Evolutionary conservation across 1,284 basidiomycete genomes (phyloP).

Genomic region (Schizophyllum commune): DNA sequence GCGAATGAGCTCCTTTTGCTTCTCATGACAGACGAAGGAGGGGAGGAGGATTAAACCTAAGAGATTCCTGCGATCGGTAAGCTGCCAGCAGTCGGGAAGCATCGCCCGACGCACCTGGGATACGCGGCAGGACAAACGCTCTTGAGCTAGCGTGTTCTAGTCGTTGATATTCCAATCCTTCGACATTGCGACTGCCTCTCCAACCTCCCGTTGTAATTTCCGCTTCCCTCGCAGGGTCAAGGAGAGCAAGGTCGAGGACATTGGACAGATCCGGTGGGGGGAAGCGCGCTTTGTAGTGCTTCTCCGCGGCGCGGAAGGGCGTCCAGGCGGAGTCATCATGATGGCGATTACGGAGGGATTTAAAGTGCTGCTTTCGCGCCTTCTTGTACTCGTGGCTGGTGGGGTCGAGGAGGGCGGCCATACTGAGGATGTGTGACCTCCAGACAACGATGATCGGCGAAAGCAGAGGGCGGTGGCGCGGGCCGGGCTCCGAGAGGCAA

Average conservation of each 20-base stretch:
- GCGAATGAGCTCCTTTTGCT: constrained; percentile 60
- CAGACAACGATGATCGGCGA: too few relatives aligned
- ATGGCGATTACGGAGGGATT: constrained; percentile 47
- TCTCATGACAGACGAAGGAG: constrained; percentile 47
- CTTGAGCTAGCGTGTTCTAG: constrained; percentile 21
- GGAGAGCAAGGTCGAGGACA: constrained; percentile 56
- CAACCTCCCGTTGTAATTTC: constrained; percentile 40
- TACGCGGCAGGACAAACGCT: constrained; percentile 43
- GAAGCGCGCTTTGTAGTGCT: constrained; percentile 67
- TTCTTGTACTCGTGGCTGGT: constrained; percentile 54
- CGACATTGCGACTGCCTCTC: constrained; percentile 29
- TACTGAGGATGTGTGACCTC: not conserved
- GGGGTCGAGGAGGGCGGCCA: constrained; percentile 28
- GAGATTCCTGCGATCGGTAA: not conserved
- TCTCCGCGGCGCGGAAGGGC: constrained; percentile 67
- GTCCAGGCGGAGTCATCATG: constrained; percentile 50
- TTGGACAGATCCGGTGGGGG: constrained; percentile 64
- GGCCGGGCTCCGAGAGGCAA: too few relatives aligned
- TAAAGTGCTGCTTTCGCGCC: constrained; percentile 48
- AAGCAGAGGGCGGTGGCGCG: too few relatives aligned
- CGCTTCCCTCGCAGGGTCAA: constrained; percentile 29
- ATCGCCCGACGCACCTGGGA: constrained; percentile 36
- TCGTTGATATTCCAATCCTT: constrained; percentile 27
- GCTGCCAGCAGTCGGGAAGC: not conserved
- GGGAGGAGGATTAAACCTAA: constrained; percentile 80